Evolutionary conservation across 2,329 filamentous ascomycete species (phyloP), one percentile per base, ranked within the genome.

Genomic region (Colletotrichum tabaci): DNA sequence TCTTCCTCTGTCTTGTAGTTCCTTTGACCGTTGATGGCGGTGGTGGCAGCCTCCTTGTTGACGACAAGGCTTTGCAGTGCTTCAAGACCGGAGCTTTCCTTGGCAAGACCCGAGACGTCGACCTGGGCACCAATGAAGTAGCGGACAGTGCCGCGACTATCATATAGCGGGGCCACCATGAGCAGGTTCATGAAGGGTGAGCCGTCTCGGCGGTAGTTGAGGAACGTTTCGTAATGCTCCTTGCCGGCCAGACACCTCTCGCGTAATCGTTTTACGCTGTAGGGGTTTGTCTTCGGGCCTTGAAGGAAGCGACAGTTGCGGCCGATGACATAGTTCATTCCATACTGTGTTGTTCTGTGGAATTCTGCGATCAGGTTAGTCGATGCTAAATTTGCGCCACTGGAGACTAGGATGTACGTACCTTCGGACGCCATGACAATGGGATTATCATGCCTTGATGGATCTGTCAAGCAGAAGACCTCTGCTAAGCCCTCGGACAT

Each of bases 261-360:
- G 42, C 87, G 85, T 13, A 95, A 83, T 64, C 93, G 85, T 65
- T 85, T 81, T 0, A 93, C 85, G 61, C 90, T 92, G 72, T 87
- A 86, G 0, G 84, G 85, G 74, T 92, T 92, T 7, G 93, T 94
- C 75, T 88, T 89, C 0, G 92, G 92, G 0, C 93, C 93, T 79
- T 95, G 93, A 2, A 95, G 86, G 76, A 95, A 95, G 9, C 93
- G 89, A 76, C 93, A 95, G 74, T 95, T 95, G 42, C 92, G 89
- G 0, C 93, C 93, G 21, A 95, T 88, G 3, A 91, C 88, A 77
- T 95, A 94, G 67, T 86, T 87, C 82, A 93, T 90, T 4, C 92
- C 92, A 77, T 94, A 95, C 74, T 94, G 91, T 0, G 92, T 94
- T 5, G 91, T 93, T 58, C 89, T 87, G 75, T 93, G 88, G 75